Evolutionary conservation across 208 protist genomes (phyloP).

Genomic region (Phytomonas francai): DNA sequence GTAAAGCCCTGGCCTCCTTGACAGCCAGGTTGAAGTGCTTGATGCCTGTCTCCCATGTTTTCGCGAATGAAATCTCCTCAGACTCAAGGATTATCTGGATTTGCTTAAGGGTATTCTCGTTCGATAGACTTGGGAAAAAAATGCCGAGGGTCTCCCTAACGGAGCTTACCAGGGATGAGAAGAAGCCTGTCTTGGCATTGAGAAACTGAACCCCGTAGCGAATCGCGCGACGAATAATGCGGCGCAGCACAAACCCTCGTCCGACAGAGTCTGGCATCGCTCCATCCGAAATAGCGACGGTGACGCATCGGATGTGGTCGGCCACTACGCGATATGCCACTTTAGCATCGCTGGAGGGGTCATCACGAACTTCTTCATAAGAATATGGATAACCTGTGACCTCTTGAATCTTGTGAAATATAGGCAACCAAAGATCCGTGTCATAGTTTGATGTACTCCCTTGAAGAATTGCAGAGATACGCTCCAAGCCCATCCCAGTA

Average conservation of each 20-base stretch:
- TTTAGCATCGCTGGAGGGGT: constrained; percentile 82
- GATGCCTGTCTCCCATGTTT: constrained; percentile 93
- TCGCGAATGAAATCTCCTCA: constrained; percentile 95
- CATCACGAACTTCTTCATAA: constrained; percentile 82
- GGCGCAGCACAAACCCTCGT: constrained; percentile 96
- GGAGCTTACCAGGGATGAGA: constrained; percentile 87
- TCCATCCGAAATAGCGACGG: constrained; percentile 95
- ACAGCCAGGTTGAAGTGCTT: constrained; percentile 89
- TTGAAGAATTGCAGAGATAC: constrained; percentile 96
- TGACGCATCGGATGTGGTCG: constrained; percentile 99
- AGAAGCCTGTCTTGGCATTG: constrained; percentile 89
- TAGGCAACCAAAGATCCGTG: constrained; percentile 96
- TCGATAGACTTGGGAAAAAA: constrained; percentile 92
- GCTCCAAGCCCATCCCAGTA: constrained; percentile 98
- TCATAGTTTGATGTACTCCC: constrained; percentile 97
- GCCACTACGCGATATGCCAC: constrained; percentile 98
- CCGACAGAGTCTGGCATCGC: constrained; percentile 92
- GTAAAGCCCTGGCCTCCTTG: constrained; percentile 46
- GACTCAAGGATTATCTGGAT: constrained; percentile 89
- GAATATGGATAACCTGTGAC: constrained; percentile 80
- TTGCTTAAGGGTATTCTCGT: constrained; percentile 65
- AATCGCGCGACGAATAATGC: constrained; percentile 96
- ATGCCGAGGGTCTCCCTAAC: constrained; percentile 88
- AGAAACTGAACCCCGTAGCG: constrained; percentile 96
- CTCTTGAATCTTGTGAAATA: constrained; percentile 96